These are phyloP conservation scores for Crotalaria pallida DNA, from an alignment of 306 rosid species.

Conservation along the genomic window DNA sequence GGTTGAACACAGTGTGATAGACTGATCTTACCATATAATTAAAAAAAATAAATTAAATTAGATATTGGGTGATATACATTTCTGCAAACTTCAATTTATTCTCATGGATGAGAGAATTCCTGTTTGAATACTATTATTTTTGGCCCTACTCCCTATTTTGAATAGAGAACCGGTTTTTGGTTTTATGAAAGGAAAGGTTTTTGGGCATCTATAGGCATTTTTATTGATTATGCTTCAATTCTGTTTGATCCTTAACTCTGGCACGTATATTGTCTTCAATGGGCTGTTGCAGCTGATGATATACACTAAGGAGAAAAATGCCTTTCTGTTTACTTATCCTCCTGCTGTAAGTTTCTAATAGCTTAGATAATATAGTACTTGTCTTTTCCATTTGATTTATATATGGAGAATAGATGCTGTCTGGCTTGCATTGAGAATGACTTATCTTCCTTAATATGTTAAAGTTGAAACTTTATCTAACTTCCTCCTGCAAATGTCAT, in stretches of 20 bases:
- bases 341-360: conserved; percentile 51
- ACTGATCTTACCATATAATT: neutral
- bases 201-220: neutral
- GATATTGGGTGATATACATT: neutral
- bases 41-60: neutral
- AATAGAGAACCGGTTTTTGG: neutral
- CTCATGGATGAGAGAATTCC: neutral
- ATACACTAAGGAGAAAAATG: conserved; percentile 85
- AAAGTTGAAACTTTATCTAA: neutral
- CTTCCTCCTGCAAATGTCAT: neutral
- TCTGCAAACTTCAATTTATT: neutral
- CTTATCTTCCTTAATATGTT: neutral
- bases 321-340: conserved; percentile 84
- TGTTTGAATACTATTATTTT: neutral
- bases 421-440: neutral
- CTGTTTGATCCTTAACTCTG: conserved; percentile 59
- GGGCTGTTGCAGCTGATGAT: conserved; percentile 78
- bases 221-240: neutral
- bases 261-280: conserved; percentile 78
- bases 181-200: too few species aligned
- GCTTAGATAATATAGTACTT: neutral
- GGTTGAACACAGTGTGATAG: neutral
- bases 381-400: neutral
- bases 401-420: neutral
- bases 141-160: neutral